Base-by-base conservation (phyloP, 805 yeast genomes). In the Candida glaebosa region DNA sequence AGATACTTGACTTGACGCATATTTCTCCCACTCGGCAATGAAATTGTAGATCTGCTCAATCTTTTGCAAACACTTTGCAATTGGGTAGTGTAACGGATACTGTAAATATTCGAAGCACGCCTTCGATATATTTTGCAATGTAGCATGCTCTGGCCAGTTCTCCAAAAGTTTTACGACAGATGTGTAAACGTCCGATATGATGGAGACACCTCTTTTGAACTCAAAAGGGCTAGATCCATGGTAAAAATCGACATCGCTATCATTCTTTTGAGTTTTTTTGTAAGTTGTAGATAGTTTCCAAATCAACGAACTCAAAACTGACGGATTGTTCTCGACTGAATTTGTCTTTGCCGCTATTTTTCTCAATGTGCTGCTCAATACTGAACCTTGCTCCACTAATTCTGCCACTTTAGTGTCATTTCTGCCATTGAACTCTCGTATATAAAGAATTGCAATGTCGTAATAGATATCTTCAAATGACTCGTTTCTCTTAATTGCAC, bases 131-230 rank as follows among this genome's bases (percentile, higher is more conserved):
- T 84, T 87, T 43, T 75, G 82, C 38, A 93, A 64, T 0, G 96
- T 88, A 0, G 93, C 93, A 67, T 95, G 96, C 53, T 95, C 99
- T 0, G 98, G 97, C 96, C 96, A 93, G 54, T 81, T 79, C 18
- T 61, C 62, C 9, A 84, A 58, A 9, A 87, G 59, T 3, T 62
- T 64, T 5, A 58, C 48, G 3, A 80, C 78, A 12, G 53, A 49
- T 5, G 43, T 44, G 31, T 56, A 46, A 6, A 69, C 43, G 0
- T 50, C 46, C 1, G 77, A 57, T 3, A 67, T 61, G 1, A 83
- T 54, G 1, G 51, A 54, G 34, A 81, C 76, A 2, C 95, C 87
- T 30, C 58, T 65, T 41, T 73, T 75, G 2, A 84, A 75, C 53
- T 89, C 96, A 6, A 56, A 56, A 4, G 80, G 67, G 34, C 79